Conservation (phyloP, 345 rosid genomes). For the Eucalyptus shirleyi region DNA sequence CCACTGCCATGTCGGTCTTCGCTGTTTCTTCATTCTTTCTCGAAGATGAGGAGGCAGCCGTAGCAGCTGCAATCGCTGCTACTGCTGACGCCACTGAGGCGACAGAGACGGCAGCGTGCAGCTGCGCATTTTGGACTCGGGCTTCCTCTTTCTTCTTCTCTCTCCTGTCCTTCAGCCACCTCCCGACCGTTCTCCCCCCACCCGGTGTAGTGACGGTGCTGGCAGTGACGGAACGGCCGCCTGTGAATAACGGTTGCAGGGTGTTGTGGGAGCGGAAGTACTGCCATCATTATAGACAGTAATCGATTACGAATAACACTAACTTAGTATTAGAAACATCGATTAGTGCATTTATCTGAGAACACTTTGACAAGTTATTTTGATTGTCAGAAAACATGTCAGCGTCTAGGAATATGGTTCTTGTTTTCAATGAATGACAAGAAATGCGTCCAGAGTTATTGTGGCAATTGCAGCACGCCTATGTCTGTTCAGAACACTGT, state of each 20-base stretch:
- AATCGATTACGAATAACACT: neutral
- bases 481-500: neutral
- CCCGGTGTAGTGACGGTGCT: conserved; percentile 31
- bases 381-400: neutral
- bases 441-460: neutral
- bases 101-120: conserved; percentile 84
- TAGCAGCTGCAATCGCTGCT: conserved; percentile 77
- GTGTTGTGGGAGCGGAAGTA: conserved; percentile 75
- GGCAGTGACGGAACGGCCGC: conserved; percentile 34
- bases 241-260: conserved; percentile 67
- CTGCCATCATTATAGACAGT: conserved; percentile 11
- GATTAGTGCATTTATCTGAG: neutral
- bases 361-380: neutral
- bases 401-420: neutral
- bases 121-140: conserved; percentile 78
- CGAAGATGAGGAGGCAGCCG: conserved; percentile 50
- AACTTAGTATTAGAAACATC: neutral
- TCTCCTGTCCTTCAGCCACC: conserved; percentile 95
- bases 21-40: conserved; percentile 55
- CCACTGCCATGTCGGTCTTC: conserved; percentile 77
- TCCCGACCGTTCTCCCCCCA: conserved; percentile 73
- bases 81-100: conserved; percentile 90
- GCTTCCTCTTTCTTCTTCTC: conserved; percentile 92
- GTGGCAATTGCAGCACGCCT: neutral
- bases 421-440: neutral